Percentiles rank a stretch among this genome's conserved stretches.
These are phyloP conservation scores for Aureobasidium namibiae DNA, from an alignment of 2,329 filamentous ascomycete genomes.

Conservation along the genomic window DNA sequence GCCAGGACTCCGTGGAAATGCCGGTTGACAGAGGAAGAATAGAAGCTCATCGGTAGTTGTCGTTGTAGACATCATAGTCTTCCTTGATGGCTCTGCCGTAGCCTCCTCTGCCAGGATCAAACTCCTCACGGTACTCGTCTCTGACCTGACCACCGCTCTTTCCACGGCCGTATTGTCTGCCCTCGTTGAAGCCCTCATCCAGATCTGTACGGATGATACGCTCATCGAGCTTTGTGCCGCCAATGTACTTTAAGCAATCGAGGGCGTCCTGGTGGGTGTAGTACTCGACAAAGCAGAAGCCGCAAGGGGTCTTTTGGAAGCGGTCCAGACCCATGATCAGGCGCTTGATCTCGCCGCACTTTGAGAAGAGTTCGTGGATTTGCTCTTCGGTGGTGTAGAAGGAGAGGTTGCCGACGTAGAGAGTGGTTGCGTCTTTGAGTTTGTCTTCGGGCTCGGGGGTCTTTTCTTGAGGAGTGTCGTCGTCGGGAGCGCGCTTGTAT, in stretches of 20 bases:
- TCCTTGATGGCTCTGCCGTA: conserved; percentile 14
- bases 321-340: conserved; percentile 96
- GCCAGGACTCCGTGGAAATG: not conserved
- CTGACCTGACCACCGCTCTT: conserved; percentile 95
- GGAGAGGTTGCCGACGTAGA: conserved; percentile 95
- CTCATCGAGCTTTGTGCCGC: conserved; percentile 96
- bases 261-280: conserved; percentile 95
- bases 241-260: conserved; percentile 97
- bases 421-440: conserved; percentile 78
- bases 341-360: conserved; percentile 92
- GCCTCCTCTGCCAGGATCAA: conserved; percentile 57
- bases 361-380: conserved; percentile 65
- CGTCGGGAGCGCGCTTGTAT: conserved; percentile 51
- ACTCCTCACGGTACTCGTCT: conserved; percentile 96
- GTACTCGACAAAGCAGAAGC: conserved; percentile 99
- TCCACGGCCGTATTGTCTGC: conserved; percentile 85
- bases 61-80: conserved; percentile 13
- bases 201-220: conserved; percentile 91
- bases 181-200: conserved; percentile 92
- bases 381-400: conserved; percentile 99
- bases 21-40: not conserved
- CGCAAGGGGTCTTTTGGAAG: conserved; percentile 95
- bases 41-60: conserved; percentile 8
- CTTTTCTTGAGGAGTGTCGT: conserved; percentile 29
- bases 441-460: conserved; percentile 63